Conservation (phyloP, 2,329 filamentous ascomycete genomes). For the Ophiostoma montium region DNA sequence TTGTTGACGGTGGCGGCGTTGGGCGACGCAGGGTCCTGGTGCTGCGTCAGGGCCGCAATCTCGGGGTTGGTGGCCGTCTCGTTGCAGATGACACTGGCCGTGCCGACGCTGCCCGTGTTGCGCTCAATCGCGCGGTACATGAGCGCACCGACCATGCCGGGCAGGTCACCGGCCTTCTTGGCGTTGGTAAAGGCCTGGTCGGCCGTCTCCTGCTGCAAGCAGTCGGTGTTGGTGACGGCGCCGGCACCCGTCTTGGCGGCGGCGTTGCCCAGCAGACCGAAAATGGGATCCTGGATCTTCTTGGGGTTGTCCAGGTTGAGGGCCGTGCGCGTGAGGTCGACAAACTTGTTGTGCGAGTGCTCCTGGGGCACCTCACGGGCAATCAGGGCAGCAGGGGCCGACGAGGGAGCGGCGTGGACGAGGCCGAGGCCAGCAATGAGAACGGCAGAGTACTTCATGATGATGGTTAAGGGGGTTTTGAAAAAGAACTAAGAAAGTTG, state of each 20-base stretch:
- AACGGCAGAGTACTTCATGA: constrained; percentile 12
- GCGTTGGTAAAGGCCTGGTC: constrained; percentile 49
- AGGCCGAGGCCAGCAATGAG: constrained; percentile 9
- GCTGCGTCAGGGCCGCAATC: constrained; percentile 48
- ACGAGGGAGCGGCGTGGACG: constrained; percentile 8
- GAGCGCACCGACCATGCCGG: constrained; percentile 37
- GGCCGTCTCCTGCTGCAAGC: constrained; percentile 42
- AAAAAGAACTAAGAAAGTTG: too few species aligned
- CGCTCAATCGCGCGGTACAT: constrained; percentile 42
- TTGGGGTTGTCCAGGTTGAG: constrained; percentile 33
- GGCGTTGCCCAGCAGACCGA: constrained; percentile 34
- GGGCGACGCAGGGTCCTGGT: constrained; percentile 54
- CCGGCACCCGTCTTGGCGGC: constrained; percentile 21
- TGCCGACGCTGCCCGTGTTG: constrained; percentile 44
- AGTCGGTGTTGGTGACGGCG: constrained; percentile 32
- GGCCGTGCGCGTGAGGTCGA: constrained; percentile 24
- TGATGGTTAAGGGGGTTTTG: constrained; percentile 1
- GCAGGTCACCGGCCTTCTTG: constrained; percentile 38
- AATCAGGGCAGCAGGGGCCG: background rate
- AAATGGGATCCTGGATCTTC: constrained; percentile 31
- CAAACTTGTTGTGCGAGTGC: constrained; percentile 32
- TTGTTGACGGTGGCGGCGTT: constrained; percentile 39
- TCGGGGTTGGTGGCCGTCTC: constrained; percentile 45
- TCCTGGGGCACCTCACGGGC: constrained; percentile 38
- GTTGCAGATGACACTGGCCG: constrained; percentile 42